A percentile compares a stretch with the other conserved stretches of the same genome.
phyloP scores from a whole-genome alignment of 371 early-diverging fungal species.

The Mortierella sp. region DNA sequence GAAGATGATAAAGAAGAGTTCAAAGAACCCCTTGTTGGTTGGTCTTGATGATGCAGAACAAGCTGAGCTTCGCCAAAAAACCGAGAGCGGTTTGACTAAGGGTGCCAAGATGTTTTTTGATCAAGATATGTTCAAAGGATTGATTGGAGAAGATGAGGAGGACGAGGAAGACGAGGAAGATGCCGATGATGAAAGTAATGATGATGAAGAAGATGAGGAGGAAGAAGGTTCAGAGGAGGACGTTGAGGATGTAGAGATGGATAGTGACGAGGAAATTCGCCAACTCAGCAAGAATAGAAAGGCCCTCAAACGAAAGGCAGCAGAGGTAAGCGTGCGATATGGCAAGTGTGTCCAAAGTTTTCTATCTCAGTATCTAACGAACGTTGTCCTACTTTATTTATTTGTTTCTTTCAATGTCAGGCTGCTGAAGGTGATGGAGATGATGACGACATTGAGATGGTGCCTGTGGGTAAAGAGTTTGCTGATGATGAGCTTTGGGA shows the following conservation, averaged over 20 bases:
- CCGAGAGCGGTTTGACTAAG: slow-evolving; percentile 75
- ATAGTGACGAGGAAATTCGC: slow-evolving; percentile 56
- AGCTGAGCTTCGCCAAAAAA: slow-evolving; percentile 66
- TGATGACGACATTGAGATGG: slow-evolving; percentile 72
- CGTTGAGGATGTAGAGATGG: slow-evolving; percentile 61
- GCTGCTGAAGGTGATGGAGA: slow-evolving; percentile 56
- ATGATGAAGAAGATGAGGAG: slow-evolving; percentile 30
- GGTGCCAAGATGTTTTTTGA: slow-evolving; percentile 93
- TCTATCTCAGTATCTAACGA: no score
- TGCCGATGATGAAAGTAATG: slow-evolving; percentile 44
- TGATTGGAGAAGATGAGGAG: slow-evolving; percentile 67
- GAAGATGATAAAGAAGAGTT: slow-evolving; percentile 57
- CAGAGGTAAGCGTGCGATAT: slow-evolving; percentile 36
- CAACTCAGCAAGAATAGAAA: slow-evolving; percentile 47
- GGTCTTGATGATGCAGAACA: slow-evolving; percentile 70
- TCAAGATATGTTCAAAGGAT: slow-evolving; percentile 88
- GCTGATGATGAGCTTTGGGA: slow-evolving; percentile 75
- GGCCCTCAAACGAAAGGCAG: slow-evolving; percentile 56
- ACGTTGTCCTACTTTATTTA: neutral
- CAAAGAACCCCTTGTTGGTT: slow-evolving; percentile 67
- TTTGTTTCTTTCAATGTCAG: slow-evolving; percentile 1
- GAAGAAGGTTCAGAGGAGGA: slow-evolving; percentile 54
- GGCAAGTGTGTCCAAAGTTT: no score
- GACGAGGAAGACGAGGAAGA: slow-evolving; percentile 74
- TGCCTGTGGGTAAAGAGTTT: slow-evolving; percentile 67